Evolutionary conservation across 306 rosid species (phyloP).

Genomic region (Lagenaria siceraria): DNA sequence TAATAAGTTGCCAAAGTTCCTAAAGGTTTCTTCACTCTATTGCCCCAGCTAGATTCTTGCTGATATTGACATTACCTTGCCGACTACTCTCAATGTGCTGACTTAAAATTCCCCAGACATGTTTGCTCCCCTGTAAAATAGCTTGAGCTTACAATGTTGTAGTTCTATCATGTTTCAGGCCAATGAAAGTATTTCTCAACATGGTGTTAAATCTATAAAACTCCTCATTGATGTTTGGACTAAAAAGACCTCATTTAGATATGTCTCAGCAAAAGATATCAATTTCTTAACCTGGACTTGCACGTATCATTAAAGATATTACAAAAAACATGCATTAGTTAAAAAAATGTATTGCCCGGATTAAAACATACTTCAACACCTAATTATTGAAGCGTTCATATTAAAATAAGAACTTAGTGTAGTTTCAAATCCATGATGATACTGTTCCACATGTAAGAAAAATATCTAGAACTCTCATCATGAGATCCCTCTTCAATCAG

Average conservation of each 20-base stretch:
- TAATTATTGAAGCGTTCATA: not conserved
- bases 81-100: not conserved
- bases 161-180: not conserved
- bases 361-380: not conserved
- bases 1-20: not conserved
- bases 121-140: not conserved
- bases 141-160: not conserved
- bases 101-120: not conserved
- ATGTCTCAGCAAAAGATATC: not conserved
- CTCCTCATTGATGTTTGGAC: not conserved
- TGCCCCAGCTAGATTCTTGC: not conserved
- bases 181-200: not conserved
- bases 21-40: not conserved
- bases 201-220: not conserved
- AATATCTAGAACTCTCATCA: not conserved
- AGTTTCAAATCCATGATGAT: not conserved
- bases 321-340: not conserved
- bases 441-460: not conserved
- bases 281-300: not conserved
- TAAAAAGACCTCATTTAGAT: not conserved
- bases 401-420: not conserved
- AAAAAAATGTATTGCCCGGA: not conserved
- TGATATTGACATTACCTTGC: not conserved
- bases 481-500: not conserved
- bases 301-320: not conserved